phyloP scores from a whole-genome alignment of 2,329 filamentous ascomycete genomes.

The Coniochaeta prunicola region DNA sequence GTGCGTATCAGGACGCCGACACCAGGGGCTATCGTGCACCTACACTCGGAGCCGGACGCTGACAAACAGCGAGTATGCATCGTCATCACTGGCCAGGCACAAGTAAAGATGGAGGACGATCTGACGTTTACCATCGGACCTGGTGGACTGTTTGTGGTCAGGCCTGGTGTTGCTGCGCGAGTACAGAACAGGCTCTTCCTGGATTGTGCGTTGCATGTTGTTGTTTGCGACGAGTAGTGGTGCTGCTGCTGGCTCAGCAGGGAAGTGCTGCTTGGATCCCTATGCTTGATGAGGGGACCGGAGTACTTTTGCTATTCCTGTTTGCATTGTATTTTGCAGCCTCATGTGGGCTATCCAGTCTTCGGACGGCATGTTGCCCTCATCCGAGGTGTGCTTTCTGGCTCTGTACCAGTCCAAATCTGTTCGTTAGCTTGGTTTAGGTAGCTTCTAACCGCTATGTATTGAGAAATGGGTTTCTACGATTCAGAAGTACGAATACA shows the following conservation, averaged over 20 bases:
- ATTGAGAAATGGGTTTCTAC: not conserved
- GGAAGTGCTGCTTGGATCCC: no score
- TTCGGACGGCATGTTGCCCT: no score
- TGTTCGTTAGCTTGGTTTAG: not conserved
- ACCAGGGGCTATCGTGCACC: not conserved
- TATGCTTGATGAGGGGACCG: no score
- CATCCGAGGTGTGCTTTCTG: no score
- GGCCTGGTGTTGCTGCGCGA: not conserved
- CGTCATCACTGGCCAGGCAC: not conserved
- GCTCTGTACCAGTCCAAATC: no score
- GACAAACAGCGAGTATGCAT: not conserved
- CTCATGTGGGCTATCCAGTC: no score
- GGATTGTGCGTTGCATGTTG: not conserved
- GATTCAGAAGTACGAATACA: not conserved
- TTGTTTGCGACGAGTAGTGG: no score
- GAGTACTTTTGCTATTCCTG: no score
- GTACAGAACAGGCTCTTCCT: not conserved
- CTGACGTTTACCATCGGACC: not conserved
- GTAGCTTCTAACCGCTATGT: not conserved
- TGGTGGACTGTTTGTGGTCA: not conserved
- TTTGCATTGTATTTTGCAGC: no score
- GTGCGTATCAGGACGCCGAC: not conserved
- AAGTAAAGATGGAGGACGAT: not conserved
- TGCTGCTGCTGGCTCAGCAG: no score
- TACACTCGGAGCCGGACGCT: not conserved